Conservation (phyloP, 345 rosid genomes). For the Mercurialis annua region DNA sequence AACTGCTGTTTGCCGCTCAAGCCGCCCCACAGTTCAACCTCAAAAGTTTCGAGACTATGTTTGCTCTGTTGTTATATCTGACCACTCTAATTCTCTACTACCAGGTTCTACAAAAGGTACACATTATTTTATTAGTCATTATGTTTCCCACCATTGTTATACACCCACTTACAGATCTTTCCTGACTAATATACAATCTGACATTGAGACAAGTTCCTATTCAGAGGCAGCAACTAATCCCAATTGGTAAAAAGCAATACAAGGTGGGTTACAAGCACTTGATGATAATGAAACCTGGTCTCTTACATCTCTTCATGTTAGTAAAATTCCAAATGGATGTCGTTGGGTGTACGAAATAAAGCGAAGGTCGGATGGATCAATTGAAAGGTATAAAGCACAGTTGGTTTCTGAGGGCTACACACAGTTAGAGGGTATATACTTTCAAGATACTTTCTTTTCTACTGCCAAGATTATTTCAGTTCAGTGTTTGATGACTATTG, state of each 20-base stretch:
- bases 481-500: background rate
- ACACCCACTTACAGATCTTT: background rate
- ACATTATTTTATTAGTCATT: background rate
- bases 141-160: background rate
- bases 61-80: background rate
- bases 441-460: background rate
- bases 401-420: background rate
- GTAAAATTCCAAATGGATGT: too few relatives aligned
- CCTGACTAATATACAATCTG: background rate
- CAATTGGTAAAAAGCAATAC: background rate
- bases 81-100: background rate
- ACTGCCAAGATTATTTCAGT: background rate
- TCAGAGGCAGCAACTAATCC: background rate
- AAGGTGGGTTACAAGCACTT: background rate
- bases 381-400: background rate
- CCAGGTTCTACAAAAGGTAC: background rate
- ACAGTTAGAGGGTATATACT: background rate
- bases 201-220: background rate
- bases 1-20: background rate
- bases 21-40: background rate
- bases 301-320: background rate
- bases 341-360: background rate
- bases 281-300: background rate
- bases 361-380: background rate
- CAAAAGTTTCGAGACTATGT: background rate